A percentile compares a stretch with the other conserved stretches of the same genome.
phyloP scores from a whole-genome alignment of 2,329 filamentous ascomycete genomes.

The Phyllosticta citribraziliensis region DNA sequence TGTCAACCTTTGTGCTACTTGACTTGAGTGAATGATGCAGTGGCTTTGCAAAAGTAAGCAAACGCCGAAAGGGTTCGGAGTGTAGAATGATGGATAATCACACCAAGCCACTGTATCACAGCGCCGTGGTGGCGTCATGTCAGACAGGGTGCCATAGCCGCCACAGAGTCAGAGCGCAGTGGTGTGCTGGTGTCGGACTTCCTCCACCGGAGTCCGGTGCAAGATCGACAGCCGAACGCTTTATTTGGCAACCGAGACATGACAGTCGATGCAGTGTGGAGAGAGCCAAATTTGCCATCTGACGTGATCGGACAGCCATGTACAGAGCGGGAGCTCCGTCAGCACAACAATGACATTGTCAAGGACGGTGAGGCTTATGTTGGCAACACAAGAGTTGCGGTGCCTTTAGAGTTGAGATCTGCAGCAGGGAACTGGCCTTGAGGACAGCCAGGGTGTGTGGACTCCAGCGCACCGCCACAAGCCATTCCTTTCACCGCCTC shows the following conservation, averaged over 20 bases:
- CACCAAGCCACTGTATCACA: background rate
- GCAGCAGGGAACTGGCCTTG: background rate
- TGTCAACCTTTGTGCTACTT: background rate
- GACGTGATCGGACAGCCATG: background rate
- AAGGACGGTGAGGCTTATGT: background rate
- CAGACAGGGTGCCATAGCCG: background rate
- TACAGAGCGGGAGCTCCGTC: background rate
- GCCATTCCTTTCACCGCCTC: background rate
- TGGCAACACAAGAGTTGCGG: background rate
- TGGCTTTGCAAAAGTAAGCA: background rate
- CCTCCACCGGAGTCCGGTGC: conserved; percentile 9
- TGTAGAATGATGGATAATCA: background rate
- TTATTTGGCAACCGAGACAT: background rate
- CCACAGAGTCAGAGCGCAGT: background rate
- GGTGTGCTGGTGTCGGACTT: conserved; percentile 4
- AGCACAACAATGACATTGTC: background rate
- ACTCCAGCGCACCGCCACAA: background rate
- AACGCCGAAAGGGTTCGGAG: too few relatives aligned
- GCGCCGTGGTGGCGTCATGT: background rate
- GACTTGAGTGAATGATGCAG: background rate
- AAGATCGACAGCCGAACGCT: background rate
- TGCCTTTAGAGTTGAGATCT: background rate
- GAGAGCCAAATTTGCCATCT: background rate
- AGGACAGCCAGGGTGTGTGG: background rate
- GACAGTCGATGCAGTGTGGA: background rate